Evolutionary conservation across 768 basidiomycete genomes (phyloP), one percentile per base, ranked within the genome.

Genomic region (Sporobolomyces pararoseus): DNA sequence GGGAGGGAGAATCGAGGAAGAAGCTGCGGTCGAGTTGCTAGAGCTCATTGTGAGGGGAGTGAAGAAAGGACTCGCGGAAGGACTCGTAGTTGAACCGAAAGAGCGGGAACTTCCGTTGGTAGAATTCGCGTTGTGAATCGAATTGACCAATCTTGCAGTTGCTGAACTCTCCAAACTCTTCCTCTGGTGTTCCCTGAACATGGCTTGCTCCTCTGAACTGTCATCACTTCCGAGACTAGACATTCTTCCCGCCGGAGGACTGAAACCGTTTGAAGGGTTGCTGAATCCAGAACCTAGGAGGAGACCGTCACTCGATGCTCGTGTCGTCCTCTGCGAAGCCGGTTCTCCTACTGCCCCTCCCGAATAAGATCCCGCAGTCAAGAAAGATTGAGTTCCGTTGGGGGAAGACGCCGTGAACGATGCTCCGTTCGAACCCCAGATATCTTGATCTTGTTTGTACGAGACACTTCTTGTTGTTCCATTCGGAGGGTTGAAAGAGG

Each of bases 121-220:
- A 17, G 64, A 44, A 23, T 7, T 7, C 7, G 68, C 10, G 42
- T 32, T 42, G 50, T 44, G n/a, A 23, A 50, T 25, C 6, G 58
- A 50, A 32, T 54, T 57, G 35, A 63, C 59, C 17, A 72, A 42
- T 7, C 66, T n/a, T 16, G 67, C 59, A 19, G n/a, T 61, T 32
- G 71, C 71, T 17, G 63, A 51, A 54, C 59, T 50, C 60, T 66
- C 67, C 31, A 73, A 59, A 27, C 47, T 58, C 32, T 67, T 37
- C 23, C 67, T 58, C 50, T 73, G 66, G 61, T 73, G 67, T 37
- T 73, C 71, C 49, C 71, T 51, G 54, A 66, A 73, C 46, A 73
- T 50, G 0, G 71, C 71, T 54, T 69, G 71, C 34, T 73, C 67
- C 27, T 66, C 66, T 23, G 44, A 31, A 44, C 57, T 42, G 34